Evolutionary conservation across 2,329 filamentous ascomycete species (phyloP), one percentile per base, ranked within the genome.

Genomic region (Zopfia rhizophila): DNA sequence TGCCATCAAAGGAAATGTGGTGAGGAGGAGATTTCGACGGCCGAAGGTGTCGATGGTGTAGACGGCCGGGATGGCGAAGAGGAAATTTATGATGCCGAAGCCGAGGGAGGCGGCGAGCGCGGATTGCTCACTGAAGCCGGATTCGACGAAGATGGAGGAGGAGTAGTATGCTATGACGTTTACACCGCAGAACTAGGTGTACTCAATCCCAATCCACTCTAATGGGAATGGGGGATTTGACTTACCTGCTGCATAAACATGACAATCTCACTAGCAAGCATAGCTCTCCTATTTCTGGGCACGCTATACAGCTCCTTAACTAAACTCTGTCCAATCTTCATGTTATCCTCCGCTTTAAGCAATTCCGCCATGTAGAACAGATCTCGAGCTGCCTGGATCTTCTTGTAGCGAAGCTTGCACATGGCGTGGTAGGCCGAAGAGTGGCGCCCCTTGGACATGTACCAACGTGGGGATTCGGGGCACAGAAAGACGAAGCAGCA

Each of bases 91-190:
- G 21, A 61, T 42, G 18, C 63, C 63, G 37, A 58, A 64, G 39
- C 63, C 63, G n/a, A 66, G 49, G 23, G 60, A 63, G 7, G 60
- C 60, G n/a, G 47, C 51, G 16, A 65, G 47, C 7, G 63, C 61
- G 27, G 60, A 52, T 25, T 48, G 43, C 10, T 55, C 32, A 22
- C 44, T 53, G 45, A 61, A 63, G 13, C 58, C 57, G n/a, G 48
- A 52, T n/a, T 50, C 29, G 0, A 90, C 93, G 63, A 93, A 90
- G 37, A 86, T 60, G 60, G 92, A 48, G 23, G 47, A 53, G 2
- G 37, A 50, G 45, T 66, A 68, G 48, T 63, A 68, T 1, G 65
- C 66, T 17, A 69, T 64, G 10, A 65, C 57, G 40, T 65, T 66
- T 6, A 65, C 55, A 18, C 59, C 61, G 38, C 61, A 63, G 42